phyloP scores from a whole-genome alignment of 2,329 filamentous ascomycete species.

The Xylariaceae sp. region DNA sequence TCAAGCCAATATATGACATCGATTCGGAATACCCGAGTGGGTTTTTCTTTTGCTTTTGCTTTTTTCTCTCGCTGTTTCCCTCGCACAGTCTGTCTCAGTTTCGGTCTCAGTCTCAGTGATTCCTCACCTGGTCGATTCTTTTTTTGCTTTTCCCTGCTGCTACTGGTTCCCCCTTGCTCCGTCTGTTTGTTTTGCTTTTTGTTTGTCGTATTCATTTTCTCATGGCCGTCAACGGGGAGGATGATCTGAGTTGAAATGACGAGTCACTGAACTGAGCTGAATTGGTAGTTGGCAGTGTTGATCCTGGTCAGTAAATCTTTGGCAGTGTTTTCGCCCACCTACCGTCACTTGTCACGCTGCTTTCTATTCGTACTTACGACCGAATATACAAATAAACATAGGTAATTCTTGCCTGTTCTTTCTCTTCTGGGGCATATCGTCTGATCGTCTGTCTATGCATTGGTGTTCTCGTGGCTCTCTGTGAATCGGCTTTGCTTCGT shows the following conservation, averaged over 20 bases:
- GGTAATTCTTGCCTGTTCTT: no score
- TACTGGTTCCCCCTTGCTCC: no score
- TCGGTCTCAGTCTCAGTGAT: not conserved
- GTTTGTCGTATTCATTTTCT: not conserved
- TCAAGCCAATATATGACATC: not conserved
- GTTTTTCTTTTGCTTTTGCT: not conserved
- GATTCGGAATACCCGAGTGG: not conserved
- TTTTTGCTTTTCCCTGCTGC: not conserved
- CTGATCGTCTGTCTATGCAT: no score
- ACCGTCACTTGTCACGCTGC: no score
- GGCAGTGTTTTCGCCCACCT: not conserved
- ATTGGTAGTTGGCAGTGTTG: not conserved
- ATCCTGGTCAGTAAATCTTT: not conserved
- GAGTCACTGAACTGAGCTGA: not conserved
- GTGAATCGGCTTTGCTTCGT: no score
- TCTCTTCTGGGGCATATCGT: no score
- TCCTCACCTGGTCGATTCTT: not conserved
- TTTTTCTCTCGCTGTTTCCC: not conserved
- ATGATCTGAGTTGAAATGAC: not conserved
- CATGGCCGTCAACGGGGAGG: not conserved
- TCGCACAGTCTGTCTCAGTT: not conserved
- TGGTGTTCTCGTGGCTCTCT: no score
- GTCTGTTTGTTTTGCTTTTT: no score
- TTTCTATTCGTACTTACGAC: not conserved
- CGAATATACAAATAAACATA: no score